Evolutionary conservation across 2,329 filamentous ascomycete species (phyloP), one percentile per base, ranked within the genome.

Genomic region (Monosporascus sp.): DNA sequence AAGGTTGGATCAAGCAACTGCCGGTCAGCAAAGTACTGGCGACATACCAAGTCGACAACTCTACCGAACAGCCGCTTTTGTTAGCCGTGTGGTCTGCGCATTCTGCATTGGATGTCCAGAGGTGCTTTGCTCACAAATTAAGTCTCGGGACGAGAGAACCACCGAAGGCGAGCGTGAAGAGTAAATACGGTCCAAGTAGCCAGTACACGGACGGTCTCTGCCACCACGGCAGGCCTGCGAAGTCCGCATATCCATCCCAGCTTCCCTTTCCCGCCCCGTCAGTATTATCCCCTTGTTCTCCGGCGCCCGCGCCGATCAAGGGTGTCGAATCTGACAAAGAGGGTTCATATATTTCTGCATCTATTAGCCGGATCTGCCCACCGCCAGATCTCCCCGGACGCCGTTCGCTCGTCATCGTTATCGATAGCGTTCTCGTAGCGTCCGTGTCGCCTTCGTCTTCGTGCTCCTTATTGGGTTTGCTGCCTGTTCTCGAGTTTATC

Each of bases 141-240:
- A 96, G 78, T 68, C 88, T 94, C 9, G 93, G 92, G 8, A 97
- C 89, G 7, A 94, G 77, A 7, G 89, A 82, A 53, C 90, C 90
- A 35, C 93, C 94, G 69, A 94, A 93, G 0, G 92, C 91, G 51
- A 95, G 75, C 0, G 90, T 90, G 66, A 90, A 93, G 45, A 96
- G 71, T 52, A 88, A 78, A 70, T 92, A 94, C 1, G 91, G 89
- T 0, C 81, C 83, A 7, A 97, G 70, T 5, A 97, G 77, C 89
- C 91, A 97, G 70, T 79, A 89, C 50, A 95, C 82, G 47, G 83
- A 86, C 15, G 87, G 86, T 59, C 67, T 74, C 57, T 74, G 79
- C 75, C 83, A 84, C 82, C 82, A 85, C 4, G 84, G 78, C 50
- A 86, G 60, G 7, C 76, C 76, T 35, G 76, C 74, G 57, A 87